Evolutionary conservation across 2,329 filamentous ascomycete species (phyloP), one percentile per base, ranked within the genome.

Genomic region (Colletotrichum horii): DNA sequence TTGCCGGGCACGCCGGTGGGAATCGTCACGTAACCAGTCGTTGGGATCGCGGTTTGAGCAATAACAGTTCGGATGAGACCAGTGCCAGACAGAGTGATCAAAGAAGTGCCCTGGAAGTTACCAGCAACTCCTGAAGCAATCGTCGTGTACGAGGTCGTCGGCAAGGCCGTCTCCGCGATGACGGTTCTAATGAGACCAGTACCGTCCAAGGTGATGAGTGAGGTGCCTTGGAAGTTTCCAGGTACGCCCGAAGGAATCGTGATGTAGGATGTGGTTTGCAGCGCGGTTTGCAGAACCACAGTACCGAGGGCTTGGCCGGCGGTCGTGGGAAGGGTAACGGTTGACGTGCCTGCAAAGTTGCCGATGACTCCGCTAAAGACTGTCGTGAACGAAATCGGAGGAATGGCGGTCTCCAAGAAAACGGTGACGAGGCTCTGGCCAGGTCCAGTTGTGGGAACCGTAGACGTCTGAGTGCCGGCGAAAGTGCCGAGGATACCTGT

Each of bases 371-470:
- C 70, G 11, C 34, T 68, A 2, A 58, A 52, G n/a, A 73, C 55
- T 15, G 70, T 74, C 28, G 48, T 24, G 22, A 69, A 74, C 5
- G 71, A 74, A 19, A 74, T 56, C 4, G 56, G 38, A 8, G 22
- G 38, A 24, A 74, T 55, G 9, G 71, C 71, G 6, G 71, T 74
- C 71, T 74, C 22, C 15, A 74, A n/a, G 2, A 70, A n/a, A 4
- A 70, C 71, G 15, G 71, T 74, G 30, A 60, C 66, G 5, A 74
- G 48, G 56, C 38, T 70, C 56, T 70, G 67, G 24, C 56, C 67
- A 26, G 58, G 56, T 19, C 71, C 71, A 24, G 58, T 70, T 11
- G 71, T 55, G 3, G 71, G 19, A 6, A 71, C 24, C 4, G 67
- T 74, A 9, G 48, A 58, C 4, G 61, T 65, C 16, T 55, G 48